Percentiles rank a stretch among this genome's conserved stretches.
Evolutionary conservation across 1,284 basidiomycete genomes (phyloP).

Genomic region (Apiotrichum brassicae): DNA sequence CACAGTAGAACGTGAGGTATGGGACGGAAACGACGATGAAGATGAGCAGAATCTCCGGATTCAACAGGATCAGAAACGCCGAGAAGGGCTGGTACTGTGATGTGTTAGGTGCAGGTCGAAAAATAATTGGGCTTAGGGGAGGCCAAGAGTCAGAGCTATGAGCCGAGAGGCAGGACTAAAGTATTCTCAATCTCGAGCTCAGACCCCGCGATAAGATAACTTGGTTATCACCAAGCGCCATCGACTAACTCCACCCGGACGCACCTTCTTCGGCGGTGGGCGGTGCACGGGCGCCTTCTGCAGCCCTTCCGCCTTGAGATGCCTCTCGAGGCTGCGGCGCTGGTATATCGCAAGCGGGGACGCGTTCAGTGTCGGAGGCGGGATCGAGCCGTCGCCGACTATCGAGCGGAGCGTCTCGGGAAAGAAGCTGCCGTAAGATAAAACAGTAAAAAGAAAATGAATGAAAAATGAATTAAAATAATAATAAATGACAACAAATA

Average conservation of each 20-base stretch:
- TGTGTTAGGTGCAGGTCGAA: too few species aligned
- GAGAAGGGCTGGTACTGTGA: conserved; percentile 37
- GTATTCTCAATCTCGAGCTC: too few species aligned
- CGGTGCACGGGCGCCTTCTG: conserved; percentile 25
- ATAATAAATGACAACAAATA: not conserved
- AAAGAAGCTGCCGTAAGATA: conserved; percentile 24
- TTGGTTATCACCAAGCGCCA: not conserved
- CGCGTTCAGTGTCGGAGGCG: conserved; percentile 37
- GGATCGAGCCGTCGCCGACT: conserved; percentile 44
- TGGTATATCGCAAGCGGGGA: conserved; percentile 26
- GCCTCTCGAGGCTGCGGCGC: conserved; percentile 21
- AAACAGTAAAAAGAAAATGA: too few species aligned
- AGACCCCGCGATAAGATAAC: not conserved
- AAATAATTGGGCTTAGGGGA: too few species aligned
- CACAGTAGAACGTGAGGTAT: conserved; percentile 43
- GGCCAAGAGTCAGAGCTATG: too few species aligned
- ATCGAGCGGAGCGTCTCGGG: conserved; percentile 45
- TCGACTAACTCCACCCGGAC: not conserved
- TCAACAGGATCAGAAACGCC: conserved; percentile 38
- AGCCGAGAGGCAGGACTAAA: too few species aligned
- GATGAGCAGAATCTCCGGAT: conserved; percentile 38
- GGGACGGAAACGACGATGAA: conserved; percentile 36
- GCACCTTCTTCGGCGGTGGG: conserved; percentile 27
- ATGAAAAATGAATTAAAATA: too few species aligned
- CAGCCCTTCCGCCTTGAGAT: conserved; percentile 14